Conservation (phyloP, 306 rosid species). For the Hippophae rhamnoides region DNA sequence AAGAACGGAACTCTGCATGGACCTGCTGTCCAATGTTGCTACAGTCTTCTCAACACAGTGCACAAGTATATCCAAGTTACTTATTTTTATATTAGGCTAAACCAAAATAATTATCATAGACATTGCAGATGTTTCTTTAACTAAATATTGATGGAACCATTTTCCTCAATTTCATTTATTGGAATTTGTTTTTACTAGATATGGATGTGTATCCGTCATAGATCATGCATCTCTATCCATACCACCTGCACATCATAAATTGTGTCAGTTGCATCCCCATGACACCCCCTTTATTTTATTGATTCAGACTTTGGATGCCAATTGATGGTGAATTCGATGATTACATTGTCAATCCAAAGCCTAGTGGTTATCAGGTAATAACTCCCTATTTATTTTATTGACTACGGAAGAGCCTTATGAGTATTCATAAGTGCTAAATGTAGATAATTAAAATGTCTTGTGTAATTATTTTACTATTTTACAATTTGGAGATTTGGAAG, state of each 20-base stretch:
- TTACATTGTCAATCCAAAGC: slow-evolving; percentile 89
- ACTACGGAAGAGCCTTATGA: too few species aligned
- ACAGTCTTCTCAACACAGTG: slow-evolving; percentile 78
- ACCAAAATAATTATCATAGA: slow-evolving; percentile 6
- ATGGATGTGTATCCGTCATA: neutral
- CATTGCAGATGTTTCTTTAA: slow-evolving; percentile 8
- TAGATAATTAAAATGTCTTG: too few species aligned
- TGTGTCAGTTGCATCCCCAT: neutral
- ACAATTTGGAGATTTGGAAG: too few species aligned
- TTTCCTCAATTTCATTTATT: too few species aligned
- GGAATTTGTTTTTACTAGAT: neutral
- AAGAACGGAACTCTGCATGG: slow-evolving; percentile 87
- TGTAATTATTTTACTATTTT: too few species aligned
- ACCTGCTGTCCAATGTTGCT: slow-evolving; percentile 88
- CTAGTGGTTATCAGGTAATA: slow-evolving; percentile 94
- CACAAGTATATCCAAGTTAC: slow-evolving; percentile 53
- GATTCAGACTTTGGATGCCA: slow-evolving; percentile 76
- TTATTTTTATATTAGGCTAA: slow-evolving; percentile 4
- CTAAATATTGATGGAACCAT: neutral
- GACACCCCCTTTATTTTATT: slow-evolving; percentile 5
- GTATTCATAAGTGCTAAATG: too few species aligned
- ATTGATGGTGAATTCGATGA: slow-evolving; percentile 97
- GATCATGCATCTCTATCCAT: neutral
- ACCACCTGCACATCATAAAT: neutral
- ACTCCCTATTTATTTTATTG: slow-evolving; percentile 6